Evolutionary conservation across 345 rosid genomes (phyloP), one percentile per base, ranked within the genome.

Genomic region (Salix arbutifolia): DNA sequence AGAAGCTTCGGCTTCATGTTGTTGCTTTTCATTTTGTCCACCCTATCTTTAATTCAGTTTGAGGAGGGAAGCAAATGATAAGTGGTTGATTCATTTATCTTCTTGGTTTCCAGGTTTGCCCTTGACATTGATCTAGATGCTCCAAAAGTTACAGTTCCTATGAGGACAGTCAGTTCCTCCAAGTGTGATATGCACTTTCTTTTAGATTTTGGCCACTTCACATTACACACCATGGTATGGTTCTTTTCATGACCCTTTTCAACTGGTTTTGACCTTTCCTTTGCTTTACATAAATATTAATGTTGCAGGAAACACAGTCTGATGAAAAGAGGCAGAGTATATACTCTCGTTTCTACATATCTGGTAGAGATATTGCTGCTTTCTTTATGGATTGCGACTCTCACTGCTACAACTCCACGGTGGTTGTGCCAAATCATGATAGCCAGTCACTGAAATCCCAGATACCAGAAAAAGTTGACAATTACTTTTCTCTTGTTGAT

Each of bases 51-150:
- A 42, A 12, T 66, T 66, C 33, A 13, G 6, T 21, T 26, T 33
- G 35, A 31, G 18, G 14, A 44, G 23, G 52, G 75, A 67, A 60
- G 38, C 70, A 23, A 56, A 70, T 70, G 71, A 48, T 35, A 23
- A 35, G 33, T 72, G 60, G 21, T 56, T 60, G 48, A 64, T 38
- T 35, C 31, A 17, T 73, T 8, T 68, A 35, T 82, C 53, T 76
- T 72, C 68, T 83, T 84, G 71, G 61, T 79, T 77, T 71, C 70
- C 89, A 96, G 99, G 79, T 96, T 96, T 84, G 93, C 99, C 79
- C 96, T 96, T 72, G 98, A 96, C 82, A 92, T 96, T 80, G 98
- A 96, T 87, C 88, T 96, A 75, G 99, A 92, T 91, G 99, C 98
- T 84, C 99, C 99, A 44, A 96, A 92, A 87, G 92, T 96, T 77